Conservation (phyloP, 2,329 filamentous ascomycete genomes). For the Epichloe festucae region DNA sequence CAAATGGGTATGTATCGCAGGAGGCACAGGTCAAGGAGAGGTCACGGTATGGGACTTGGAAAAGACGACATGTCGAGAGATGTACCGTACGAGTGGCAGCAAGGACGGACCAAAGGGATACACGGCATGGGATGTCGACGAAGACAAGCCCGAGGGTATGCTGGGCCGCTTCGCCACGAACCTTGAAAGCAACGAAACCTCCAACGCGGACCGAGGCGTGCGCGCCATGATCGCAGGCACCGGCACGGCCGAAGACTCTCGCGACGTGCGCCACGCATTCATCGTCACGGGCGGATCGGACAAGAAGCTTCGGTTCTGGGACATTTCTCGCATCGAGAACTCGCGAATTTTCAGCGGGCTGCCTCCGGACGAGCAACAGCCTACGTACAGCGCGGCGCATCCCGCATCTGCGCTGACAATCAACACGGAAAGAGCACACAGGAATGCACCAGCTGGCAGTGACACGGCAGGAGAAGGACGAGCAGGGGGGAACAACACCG, state of each 20-base stretch:
- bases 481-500: not conserved
- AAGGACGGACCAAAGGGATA: slow-evolving; percentile 54
- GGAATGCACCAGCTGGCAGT: slow-evolving; percentile 19
- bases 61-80: slow-evolving; percentile 74
- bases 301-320: slow-evolving; percentile 89
- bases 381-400: slow-evolving; percentile 56
- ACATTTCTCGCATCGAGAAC: slow-evolving; percentile 63
- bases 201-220: slow-evolving; percentile 52
- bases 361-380: slow-evolving; percentile 53
- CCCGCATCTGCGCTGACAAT: slow-evolving; percentile 50
- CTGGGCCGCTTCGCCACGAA: slow-evolving; percentile 71
- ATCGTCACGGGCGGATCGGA: slow-evolving; percentile 81
- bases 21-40: slow-evolving; percentile 76
- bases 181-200: slow-evolving; percentile 46
- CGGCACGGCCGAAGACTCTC: slow-evolving; percentile 55
- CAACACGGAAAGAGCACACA: slow-evolving; percentile 48
- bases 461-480: not conserved
- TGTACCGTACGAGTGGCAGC: slow-evolving; percentile 60
- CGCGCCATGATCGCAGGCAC: slow-evolving; percentile 62
- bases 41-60: slow-evolving; percentile 94
- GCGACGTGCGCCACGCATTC: slow-evolving; percentile 67
- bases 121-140: slow-evolving; percentile 79
- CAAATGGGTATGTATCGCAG: slow-evolving; percentile 77
- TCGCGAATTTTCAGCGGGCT: slow-evolving; percentile 73
- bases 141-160: slow-evolving; percentile 78